phyloP scores from a whole-genome alignment of 2,329 filamentous ascomycete genomes.

The Pseudohalonectria lignicola region DNA sequence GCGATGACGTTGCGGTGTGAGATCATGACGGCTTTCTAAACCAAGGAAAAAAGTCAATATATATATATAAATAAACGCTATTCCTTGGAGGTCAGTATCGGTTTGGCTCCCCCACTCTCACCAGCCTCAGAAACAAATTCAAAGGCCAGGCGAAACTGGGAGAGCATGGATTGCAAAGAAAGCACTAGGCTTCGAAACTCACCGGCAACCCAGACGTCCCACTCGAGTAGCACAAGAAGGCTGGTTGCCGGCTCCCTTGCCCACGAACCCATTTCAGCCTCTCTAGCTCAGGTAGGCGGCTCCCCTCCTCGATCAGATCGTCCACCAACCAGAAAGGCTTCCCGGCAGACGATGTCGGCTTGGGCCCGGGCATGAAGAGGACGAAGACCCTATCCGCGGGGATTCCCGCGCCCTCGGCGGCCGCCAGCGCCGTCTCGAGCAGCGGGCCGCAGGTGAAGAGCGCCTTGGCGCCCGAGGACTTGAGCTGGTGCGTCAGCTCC shows the following conservation, averaged over 20 bases:
- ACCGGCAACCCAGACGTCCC: conserved; percentile 61
- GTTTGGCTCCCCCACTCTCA: too few species aligned
- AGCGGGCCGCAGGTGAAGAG: conserved; percentile 60
- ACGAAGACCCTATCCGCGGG: conserved; percentile 53
- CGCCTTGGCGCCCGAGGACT: conserved; percentile 50
- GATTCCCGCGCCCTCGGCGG: conserved; percentile 48
- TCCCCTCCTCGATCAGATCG: conserved; percentile 38
- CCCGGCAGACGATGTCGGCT: conserved; percentile 18
- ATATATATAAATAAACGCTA: too few species aligned
- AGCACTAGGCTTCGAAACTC: too few species aligned
- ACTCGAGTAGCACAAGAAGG: conserved; percentile 60
- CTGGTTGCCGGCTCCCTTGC: conserved; percentile 46
- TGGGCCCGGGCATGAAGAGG: conserved; percentile 45
- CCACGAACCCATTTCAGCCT: conserved; percentile 39
- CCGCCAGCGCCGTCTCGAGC: conserved; percentile 49
- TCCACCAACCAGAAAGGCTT: conserved; percentile 48
- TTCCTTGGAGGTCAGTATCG: too few species aligned
- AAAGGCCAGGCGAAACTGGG: too few species aligned
- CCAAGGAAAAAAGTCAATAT: background rate
- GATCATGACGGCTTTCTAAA: conserved; percentile 68
- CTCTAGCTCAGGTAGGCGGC: conserved; percentile 30
- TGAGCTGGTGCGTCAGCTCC: conserved; percentile 58
- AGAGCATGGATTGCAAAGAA: too few species aligned
- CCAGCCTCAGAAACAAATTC: too few species aligned
- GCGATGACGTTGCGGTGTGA: conserved; percentile 65